A percentile compares a stretch with the other conserved stretches of the same genome.
Evolutionary conservation across 2,329 filamentous ascomycete species (phyloP).

Genomic region (Curvularia hawaiiensis): DNA sequence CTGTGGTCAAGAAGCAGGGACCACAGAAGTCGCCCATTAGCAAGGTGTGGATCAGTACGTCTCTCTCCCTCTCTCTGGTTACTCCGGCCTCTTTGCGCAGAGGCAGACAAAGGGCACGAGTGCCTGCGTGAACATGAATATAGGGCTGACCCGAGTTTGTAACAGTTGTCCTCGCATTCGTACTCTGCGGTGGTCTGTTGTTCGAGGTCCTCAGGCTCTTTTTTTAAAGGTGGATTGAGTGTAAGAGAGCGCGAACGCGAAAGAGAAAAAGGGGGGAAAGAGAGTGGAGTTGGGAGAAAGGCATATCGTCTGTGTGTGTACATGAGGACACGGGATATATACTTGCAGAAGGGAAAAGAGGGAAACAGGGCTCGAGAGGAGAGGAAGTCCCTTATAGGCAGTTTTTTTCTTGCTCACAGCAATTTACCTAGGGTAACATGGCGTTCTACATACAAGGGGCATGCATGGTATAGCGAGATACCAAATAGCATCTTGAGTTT

Average conservation of each 20-base stretch:
- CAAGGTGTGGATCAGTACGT: conserved; percentile 65
- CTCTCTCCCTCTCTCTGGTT: background rate
- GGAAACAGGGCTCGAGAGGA: background rate
- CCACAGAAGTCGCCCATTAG: conserved; percentile 60
- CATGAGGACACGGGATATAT: background rate
- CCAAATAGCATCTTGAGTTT: conserved; percentile 2
- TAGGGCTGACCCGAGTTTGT: background rate
- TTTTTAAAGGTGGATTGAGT: conserved; percentile 34
- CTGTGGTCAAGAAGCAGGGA: conserved; percentile 55
- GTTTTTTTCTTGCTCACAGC: conserved; percentile 1
- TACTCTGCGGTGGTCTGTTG: conserved; percentile 64
- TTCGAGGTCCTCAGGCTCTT: conserved; percentile 62
- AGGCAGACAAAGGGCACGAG: too few relatives aligned
- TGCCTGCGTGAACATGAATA: too few relatives aligned
- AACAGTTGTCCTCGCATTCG: conserved; percentile 65
- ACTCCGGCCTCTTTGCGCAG: too few relatives aligned
- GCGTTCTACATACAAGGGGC: conserved; percentile 7
- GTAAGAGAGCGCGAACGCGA: background rate
- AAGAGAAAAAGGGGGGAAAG: background rate
- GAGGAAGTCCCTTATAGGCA: background rate
- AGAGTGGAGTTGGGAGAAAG: background rate
- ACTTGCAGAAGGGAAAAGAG: background rate
- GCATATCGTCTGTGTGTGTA: too few relatives aligned
- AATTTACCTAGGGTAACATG: conserved; percentile 7
- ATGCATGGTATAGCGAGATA: conserved; percentile 5